Evolutionary conservation across 2,329 filamentous ascomycete genomes (phyloP).

Genomic region (Niveomyces coronatus): DNA sequence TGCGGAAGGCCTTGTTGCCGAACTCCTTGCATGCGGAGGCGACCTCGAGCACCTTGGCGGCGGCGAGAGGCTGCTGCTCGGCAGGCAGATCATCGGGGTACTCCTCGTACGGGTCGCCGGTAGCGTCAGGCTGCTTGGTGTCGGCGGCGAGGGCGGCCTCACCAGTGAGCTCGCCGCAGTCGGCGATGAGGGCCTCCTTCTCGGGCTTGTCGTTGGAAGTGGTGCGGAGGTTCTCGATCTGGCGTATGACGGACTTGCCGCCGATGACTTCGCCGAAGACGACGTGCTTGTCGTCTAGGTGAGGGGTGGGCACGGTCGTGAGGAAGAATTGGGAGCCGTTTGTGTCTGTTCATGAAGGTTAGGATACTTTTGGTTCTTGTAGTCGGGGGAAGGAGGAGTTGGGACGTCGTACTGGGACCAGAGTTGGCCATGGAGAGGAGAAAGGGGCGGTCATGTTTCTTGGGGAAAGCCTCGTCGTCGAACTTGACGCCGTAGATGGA

Average conservation of each 20-base stretch:
- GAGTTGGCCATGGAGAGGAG: constrained; percentile 97
- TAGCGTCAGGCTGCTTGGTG: constrained; percentile 62
- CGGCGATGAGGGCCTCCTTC: constrained; percentile 60
- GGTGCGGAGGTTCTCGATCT: constrained; percentile 77
- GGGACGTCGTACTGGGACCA: constrained; percentile 57
- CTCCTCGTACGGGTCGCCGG: constrained; percentile 89
- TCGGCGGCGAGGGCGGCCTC: constrained; percentile 57
- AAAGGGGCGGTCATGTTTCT: constrained; percentile 89
- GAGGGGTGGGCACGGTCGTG: constrained; percentile 88
- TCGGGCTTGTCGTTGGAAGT: constrained; percentile 66
- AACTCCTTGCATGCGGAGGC: constrained; percentile 79
- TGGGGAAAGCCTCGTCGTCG: constrained; percentile 87
- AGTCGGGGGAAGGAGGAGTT: not conserved
- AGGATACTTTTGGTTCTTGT: too few relatives aligned
- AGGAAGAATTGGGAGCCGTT: constrained; percentile 99
- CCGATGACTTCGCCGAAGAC: constrained; percentile 92
- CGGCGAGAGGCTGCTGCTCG: constrained; percentile 50
- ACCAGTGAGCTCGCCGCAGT: constrained; percentile 78
- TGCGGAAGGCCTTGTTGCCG: constrained; percentile 89
- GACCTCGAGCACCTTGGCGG: constrained; percentile 63
- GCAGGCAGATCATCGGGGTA: constrained; percentile 74
- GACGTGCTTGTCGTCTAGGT: constrained; percentile 93
- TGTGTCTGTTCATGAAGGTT: too few relatives aligned
- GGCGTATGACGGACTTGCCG: constrained; percentile 82
- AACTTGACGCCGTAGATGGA: constrained; percentile 98